Base-by-base conservation (phyloP, 2,329 filamentous ascomycete genomes). In the Hymenoscyphus fructigenus region DNA sequence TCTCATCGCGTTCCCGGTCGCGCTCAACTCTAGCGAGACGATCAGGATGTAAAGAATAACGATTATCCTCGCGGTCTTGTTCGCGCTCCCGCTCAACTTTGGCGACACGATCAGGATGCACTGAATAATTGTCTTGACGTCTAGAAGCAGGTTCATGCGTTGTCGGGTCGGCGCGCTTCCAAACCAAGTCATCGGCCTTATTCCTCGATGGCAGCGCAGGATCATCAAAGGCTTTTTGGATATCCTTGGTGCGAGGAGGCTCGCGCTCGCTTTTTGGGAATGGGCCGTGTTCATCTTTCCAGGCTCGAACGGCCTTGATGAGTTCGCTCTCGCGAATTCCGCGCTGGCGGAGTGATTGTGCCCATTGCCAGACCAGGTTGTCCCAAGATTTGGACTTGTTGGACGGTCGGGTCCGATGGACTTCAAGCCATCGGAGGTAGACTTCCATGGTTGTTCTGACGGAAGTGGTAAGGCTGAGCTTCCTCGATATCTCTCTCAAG, bases 341-440 rank as follows among this genome's bases (percentile, higher is more conserved):
- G 55, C 68, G 66, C n/a, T 59, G 12, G 12, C 63, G 59, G 15
- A 75, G 61, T 5, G 68, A 68, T 59, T 70, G 64, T 7, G 55
- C 61, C 72, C 72, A 75, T 50, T 72, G 71, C 32, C 63, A 62
- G n/a, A 70, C 20, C 1, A 66, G 69, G 57, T 71, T 71, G 7
- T 59, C 60, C 72, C 73, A 75, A 15, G 69, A 56, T 23, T 66
- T 61, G 2, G 68, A 66, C 14, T 67, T 34, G 1, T 59, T 29
- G 7, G 67, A 64, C 17, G 69, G 65, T 4, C 53, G 20, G 9
- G 55, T 50, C 14, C 70, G 70, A 28, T 74, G 71, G 1, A 70
- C 59, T 38, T 73, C 70, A 10, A 75, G 66, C 73, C 71, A 74
- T 17, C 66, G 65, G 44, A 73, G 61, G 41, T 73, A 75, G 10